Percentiles rank a stretch among this genome's conserved stretches.
phyloP scores from a whole-genome alignment of 139 green algal genomes.

The Chlamydomonas asymmetrica region DNA sequence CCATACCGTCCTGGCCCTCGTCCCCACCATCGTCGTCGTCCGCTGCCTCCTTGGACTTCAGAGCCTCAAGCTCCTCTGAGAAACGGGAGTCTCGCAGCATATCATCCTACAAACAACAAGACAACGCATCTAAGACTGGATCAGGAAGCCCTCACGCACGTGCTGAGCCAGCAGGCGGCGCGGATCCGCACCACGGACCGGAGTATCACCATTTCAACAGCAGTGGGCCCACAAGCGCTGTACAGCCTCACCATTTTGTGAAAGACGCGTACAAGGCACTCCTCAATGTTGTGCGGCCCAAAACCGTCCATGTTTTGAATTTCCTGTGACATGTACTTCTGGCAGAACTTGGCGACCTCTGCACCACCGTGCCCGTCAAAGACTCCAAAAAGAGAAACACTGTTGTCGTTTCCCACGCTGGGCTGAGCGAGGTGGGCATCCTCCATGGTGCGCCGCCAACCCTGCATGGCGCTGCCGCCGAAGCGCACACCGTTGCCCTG shows the following conservation, averaged over 20 bases:
- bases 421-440: conserved; percentile 73
- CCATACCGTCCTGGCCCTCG: conserved; percentile 31
- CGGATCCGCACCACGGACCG: no score
- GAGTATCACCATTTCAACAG: no score
- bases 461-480: conserved; percentile 82
- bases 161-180: no score
- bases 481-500: conserved; percentile 52
- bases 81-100: conserved; percentile 68
- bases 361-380: conserved; percentile 88
- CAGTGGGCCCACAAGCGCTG: no score
- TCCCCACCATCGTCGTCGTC: conserved; percentile 37
- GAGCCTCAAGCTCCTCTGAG: conserved; percentile 55
- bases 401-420: conserved; percentile 31
- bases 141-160: no score
- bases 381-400: conserved; percentile 76
- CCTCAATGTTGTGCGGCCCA: conserved; percentile 56
- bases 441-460: conserved; percentile 81
- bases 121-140: no score
- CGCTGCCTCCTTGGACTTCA: conserved; percentile 51
- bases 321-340: conserved; percentile 76
- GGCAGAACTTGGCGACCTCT: conserved; percentile 89
- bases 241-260: conserved; percentile 77
- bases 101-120: conserved; percentile 49
- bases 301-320: conserved; percentile 64
- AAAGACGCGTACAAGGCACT: conserved; percentile 71